Base-by-base conservation (phyloP, 148 eudicot genomes). In the Vaccinium darrowii region DNA sequence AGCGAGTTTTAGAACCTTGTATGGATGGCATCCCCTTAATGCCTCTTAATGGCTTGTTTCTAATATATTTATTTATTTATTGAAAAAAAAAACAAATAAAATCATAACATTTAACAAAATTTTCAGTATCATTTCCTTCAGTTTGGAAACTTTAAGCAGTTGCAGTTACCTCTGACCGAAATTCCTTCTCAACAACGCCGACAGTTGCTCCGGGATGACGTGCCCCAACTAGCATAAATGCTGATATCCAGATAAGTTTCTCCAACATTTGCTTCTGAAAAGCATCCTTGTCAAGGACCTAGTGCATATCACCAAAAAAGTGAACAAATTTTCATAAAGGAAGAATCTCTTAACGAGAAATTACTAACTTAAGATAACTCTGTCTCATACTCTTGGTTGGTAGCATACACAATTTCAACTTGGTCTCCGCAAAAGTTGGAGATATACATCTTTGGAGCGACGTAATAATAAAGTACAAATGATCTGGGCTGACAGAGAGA, bases 171-270 rank as follows among this genome's bases (percentile, higher is more conserved):
- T 97, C 99, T 50, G 96, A 89, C 77, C 93, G 91, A 81, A 90
- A 94, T 74, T 93, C 98, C 85, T 95, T 95, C 93, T 97, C 99
- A 13, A 97, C 99, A 62, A 1, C 93, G 71, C 99, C 99, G 43
- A 97, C 98, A 67, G 94, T 94, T 74, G 99, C 98, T 60, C 99
- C 99, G 51, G 98, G 98, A 94, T 97, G 99, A 74, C 94, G 99
- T 63, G 98, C 98, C 84, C 99, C 99, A 84, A 97, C 99, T 74
- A 97, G 95, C 99, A 97, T 97, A 88, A 95, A 97, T 53, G 98
- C 99, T 65, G 94, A 90, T 82, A 97, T 97, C 99, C 99, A 97
- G 88, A 97, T 95, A 75, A 97, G 96, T 86, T 97, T 97, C 90
- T 97, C 98, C 58, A 97, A 83, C 99, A 97, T 94, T 85, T 97